These are phyloP conservation scores for Fraxinus greggii DNA, from an alignment of 305 asterid species.

Conservation along the genomic window DNA sequence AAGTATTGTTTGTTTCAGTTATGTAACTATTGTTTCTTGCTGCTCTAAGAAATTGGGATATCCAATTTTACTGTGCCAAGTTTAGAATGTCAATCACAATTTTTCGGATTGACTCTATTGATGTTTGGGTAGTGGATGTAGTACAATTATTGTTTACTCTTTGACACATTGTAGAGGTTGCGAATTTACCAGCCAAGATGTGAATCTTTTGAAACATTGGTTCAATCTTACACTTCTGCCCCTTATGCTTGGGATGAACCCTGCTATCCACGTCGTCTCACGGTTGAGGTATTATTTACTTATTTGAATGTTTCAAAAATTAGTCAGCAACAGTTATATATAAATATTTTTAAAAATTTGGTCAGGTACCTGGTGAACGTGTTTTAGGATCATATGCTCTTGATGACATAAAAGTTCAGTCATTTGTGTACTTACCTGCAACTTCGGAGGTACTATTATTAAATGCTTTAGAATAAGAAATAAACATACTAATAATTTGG, in stretches of 20 bases:
- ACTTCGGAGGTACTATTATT: constrained; percentile 68
- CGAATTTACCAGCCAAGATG: constrained; percentile 92
- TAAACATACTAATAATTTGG: constrained; percentile 2
- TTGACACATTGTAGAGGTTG: constrained; percentile 58
- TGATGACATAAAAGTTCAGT: constrained; percentile 68
- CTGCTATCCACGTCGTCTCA: constrained; percentile 82
- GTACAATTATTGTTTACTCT: constrained; percentile 24
- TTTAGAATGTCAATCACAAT: constrained; percentile 16
- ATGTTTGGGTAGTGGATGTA: constrained; percentile 7
- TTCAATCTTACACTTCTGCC: constrained; percentile 80
- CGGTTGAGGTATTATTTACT: constrained; percentile 68
- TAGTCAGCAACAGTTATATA: constrained; percentile 16
- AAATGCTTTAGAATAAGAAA: constrained; percentile 1
- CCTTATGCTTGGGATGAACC: constrained; percentile 99
- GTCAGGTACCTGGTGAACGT: constrained; percentile 90
- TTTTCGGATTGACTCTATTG: neutral
- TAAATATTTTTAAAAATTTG: constrained; percentile 21
- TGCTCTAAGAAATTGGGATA: constrained; percentile 12
- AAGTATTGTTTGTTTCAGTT: neutral
- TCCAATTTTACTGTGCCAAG: neutral
- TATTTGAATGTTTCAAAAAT: neutral
- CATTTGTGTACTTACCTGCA: constrained; percentile 70
- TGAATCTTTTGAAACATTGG: constrained; percentile 85
- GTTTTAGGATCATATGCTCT: constrained; percentile 73
- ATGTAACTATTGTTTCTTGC: constrained; percentile 11